Evolutionary conservation across 495 filamentous ascomycete species (phyloP).

Genomic region (Daldinia grandis): DNA sequence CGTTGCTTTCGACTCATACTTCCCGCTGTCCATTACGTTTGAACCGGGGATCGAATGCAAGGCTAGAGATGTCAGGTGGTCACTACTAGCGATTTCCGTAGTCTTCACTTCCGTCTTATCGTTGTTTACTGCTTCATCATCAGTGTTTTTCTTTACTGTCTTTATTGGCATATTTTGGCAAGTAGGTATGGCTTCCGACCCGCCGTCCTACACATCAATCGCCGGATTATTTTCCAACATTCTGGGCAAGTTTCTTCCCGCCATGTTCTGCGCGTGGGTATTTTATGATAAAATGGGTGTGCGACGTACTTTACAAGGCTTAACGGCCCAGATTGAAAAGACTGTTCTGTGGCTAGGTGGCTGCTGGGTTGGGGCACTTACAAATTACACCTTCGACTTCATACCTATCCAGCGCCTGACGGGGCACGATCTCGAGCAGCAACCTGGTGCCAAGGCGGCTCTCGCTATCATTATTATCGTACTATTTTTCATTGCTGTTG

Average conservation of each 20-base stretch:
- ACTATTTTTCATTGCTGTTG: slow-evolving; percentile 65
- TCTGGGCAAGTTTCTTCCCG: slow-evolving; percentile 78
- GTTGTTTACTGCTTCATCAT: slow-evolving; percentile 72
- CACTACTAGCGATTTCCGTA: slow-evolving; percentile 75
- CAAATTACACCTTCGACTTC: slow-evolving; percentile 84
- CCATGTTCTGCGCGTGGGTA: slow-evolving; percentile 76
- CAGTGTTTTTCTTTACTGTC: slow-evolving; percentile 74
- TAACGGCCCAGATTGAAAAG: slow-evolving; percentile 74
- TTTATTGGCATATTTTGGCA: slow-evolving; percentile 81
- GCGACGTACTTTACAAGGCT: slow-evolving; percentile 58
- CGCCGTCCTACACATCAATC: slow-evolving; percentile 64
- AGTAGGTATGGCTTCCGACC: slow-evolving; percentile 80
- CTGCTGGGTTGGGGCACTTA: slow-evolving; percentile 80
- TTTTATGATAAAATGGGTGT: slow-evolving; percentile 74
- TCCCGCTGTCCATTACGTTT: slow-evolving; percentile 80
- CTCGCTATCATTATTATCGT: slow-evolving; percentile 72
- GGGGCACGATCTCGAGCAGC: slow-evolving; percentile 74
- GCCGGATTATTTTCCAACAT: slow-evolving; percentile 69
- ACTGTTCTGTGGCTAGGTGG: slow-evolving; percentile 76
- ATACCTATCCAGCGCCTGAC: slow-evolving; percentile 85
- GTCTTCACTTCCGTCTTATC: slow-evolving; percentile 71
- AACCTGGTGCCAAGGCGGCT: slow-evolving; percentile 78
- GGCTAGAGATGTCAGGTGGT: slow-evolving; percentile 74
- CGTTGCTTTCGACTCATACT: slow-evolving; percentile 75
- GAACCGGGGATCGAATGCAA: slow-evolving; percentile 58